Evolutionary conservation across 805 yeast species (phyloP).

Genomic region (Metschnikowia continentalis): DNA sequence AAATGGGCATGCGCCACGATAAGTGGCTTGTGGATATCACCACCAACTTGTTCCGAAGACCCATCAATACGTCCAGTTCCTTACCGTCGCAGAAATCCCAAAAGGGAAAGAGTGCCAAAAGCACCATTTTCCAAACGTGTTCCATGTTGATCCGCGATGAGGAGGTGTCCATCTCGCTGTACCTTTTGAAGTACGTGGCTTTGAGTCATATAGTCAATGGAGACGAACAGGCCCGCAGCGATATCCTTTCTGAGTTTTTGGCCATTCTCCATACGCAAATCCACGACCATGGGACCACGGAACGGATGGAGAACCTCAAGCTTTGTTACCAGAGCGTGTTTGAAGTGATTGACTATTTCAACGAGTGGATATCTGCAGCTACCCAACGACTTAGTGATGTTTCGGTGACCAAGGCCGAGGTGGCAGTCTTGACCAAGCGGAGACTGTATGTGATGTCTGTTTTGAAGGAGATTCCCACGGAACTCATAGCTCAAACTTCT

Average conservation of each 20-base stretch:
- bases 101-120: constrained; percentile 15
- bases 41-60: constrained; percentile 55
- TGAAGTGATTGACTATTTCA: constrained; percentile 75
- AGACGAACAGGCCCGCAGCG: constrained; percentile 32
- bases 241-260: constrained; percentile 56
- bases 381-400: constrained; percentile 29
- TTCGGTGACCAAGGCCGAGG: constrained; percentile 17
- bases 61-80: constrained; percentile 16
- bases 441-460: constrained; percentile 40
- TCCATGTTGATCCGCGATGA: constrained; percentile 63
- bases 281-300: constrained; percentile 44
- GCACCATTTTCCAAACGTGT: constrained; percentile 55
- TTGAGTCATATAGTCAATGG: constrained; percentile 57
- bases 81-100: constrained; percentile 6
- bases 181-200: constrained; percentile 72
- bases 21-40: constrained; percentile 73
- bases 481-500: constrained; percentile 70
- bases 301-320: constrained; percentile 53
- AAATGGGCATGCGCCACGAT: constrained; percentile 49
- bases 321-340: constrained; percentile 71
- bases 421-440: constrained; percentile 24
- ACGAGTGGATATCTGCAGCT: constrained; percentile 62
- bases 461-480: constrained; percentile 56
- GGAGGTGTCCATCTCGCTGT: constrained; percentile 64
- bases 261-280: constrained; percentile 45